phyloP scores from a whole-genome alignment of 768 basidiomycete species.

The Lactarius trivialis region DNA sequence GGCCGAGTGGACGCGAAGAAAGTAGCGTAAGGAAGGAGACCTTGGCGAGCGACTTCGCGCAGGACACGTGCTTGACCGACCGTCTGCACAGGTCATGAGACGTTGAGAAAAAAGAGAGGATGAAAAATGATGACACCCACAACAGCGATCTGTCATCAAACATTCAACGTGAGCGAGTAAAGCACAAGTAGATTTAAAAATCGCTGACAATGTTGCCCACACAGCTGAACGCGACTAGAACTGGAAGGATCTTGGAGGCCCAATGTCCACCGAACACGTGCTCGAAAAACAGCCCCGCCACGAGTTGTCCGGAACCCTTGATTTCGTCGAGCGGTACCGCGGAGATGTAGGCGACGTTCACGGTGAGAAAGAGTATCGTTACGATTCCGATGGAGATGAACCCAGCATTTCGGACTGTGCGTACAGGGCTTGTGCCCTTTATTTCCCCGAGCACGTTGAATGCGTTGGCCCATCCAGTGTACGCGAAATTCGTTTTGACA shows the following conservation, averaged over 20 bases:
- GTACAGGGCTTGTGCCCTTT: constrained; percentile 34
- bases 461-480: constrained; percentile 35
- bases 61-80: constrained; percentile 42
- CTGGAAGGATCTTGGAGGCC: constrained; percentile 19
- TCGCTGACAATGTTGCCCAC: constrained; percentile 29
- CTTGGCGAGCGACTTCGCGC: constrained; percentile 48
- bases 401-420: constrained; percentile 41
- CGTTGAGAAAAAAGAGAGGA: no score
- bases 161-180: constrained; percentile 37
- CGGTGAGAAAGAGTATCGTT: constrained; percentile 43
- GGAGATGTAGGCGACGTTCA: constrained; percentile 37
- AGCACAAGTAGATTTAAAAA: constrained; percentile 33
- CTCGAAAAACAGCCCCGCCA: constrained; percentile 45
- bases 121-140: constrained; percentile 10
- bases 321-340: constrained; percentile 42
- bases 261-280: constrained; percentile 41
- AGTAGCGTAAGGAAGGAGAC: constrained; percentile 41
- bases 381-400: constrained; percentile 41
- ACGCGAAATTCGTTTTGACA: constrained; percentile 30
- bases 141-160: constrained; percentile 25
- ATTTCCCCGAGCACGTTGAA: constrained; percentile 43
- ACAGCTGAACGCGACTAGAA: constrained; percentile 21
- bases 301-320: constrained; percentile 37
- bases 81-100: constrained; percentile 20
- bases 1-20: constrained; percentile 45